phyloP scores from a whole-genome alignment of 805 yeast genomes.

The Kodamaea kakaduensis region DNA sequence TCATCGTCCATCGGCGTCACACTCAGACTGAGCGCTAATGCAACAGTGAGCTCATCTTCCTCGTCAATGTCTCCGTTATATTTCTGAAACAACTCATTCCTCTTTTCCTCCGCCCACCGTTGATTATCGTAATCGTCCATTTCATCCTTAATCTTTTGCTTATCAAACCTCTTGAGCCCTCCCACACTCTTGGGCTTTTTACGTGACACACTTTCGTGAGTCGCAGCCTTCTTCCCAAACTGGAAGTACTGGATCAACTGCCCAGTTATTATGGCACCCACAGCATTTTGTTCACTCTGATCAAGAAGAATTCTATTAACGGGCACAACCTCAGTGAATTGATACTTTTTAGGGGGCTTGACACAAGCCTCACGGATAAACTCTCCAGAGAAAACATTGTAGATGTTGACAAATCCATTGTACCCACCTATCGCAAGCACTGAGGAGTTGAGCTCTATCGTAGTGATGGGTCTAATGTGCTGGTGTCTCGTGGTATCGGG shows the following conservation, averaged over 20 bases:
- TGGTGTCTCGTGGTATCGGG: constrained; percentile 8
- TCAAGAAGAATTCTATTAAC: constrained; percentile 25
- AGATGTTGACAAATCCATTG: constrained; percentile 40
- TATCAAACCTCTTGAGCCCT: constrained; percentile 21
- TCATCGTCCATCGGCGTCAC: constrained; percentile 19
- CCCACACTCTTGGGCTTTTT: constrained; percentile 18
- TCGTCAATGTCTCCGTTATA: constrained; percentile 42
- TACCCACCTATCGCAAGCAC: constrained; percentile 37
- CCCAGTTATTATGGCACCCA: constrained; percentile 41
- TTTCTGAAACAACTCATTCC: constrained; percentile 33
- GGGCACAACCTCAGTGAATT: constrained; percentile 23
- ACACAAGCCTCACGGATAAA: constrained; percentile 31
- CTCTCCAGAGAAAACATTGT: constrained; percentile 42
- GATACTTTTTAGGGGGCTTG: constrained; percentile 26
- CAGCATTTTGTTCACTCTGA: constrained; percentile 20
- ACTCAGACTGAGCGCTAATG: constrained; percentile 36
- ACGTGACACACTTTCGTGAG: neutral
- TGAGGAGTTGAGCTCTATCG: constrained; percentile 31
- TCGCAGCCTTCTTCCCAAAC: constrained; percentile 36
- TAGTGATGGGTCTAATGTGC: constrained; percentile 15
- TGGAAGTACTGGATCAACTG: constrained; percentile 44
- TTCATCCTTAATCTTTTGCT: constrained; percentile 28
- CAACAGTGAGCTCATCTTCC: constrained; percentile 26
- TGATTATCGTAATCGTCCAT: constrained; percentile 35
- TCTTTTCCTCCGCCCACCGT: constrained; percentile 20